Base-by-base conservation (phyloP, 139 green algal genomes). In the Chlorokybus atmophyticus region DNA sequence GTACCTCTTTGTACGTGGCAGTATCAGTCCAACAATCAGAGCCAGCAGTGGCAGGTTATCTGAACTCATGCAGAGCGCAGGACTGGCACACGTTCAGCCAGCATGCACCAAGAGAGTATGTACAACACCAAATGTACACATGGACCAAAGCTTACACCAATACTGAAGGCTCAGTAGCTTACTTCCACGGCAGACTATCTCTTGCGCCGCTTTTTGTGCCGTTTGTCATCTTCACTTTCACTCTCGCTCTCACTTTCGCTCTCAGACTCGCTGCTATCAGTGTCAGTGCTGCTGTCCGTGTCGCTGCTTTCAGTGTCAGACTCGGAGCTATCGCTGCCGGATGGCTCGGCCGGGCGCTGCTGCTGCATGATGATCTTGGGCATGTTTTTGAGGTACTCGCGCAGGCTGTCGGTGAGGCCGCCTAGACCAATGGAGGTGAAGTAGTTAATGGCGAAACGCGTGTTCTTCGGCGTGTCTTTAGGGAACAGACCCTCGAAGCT, bases 381-480 rank as follows among this genome's bases (percentile, higher is more conserved):
- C 50, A 83, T 70, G 31, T 81, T 68, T 42, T 84, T 86, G 17
- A 93, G 72, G 48, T 81, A 28, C 50, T 86, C 85, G 38, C 91
- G 84, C 80, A 94, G 82, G 40, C 57, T 52, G 61, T 96, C 91
- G 1, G 92, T 99, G 17, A 99, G 72, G 35, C 85, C 87, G 21
- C 91, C 91, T 52, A 99, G 82, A 25, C 91, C 91, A 64, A 98
- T 97, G 32, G 83, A 93, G 17, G 89, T 97, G 80, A 98, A 99
- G 74, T 96, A 99, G 79, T 99, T 99, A 83, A 99, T 99, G 68
- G 82, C 59, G 75, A 99, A 99, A 54, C 92, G 78, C 79, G 94
- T 87, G 80, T 96, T 87, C 40, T 73, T 71, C n/a, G 80, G 64
- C 17, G 61, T 71, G 71, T 87, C 81, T 40, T 79, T 79, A 17